phyloP scores from a whole-genome alignment of 202 grass and related monocot species.

The Hordeum pubiflorum region DNA sequence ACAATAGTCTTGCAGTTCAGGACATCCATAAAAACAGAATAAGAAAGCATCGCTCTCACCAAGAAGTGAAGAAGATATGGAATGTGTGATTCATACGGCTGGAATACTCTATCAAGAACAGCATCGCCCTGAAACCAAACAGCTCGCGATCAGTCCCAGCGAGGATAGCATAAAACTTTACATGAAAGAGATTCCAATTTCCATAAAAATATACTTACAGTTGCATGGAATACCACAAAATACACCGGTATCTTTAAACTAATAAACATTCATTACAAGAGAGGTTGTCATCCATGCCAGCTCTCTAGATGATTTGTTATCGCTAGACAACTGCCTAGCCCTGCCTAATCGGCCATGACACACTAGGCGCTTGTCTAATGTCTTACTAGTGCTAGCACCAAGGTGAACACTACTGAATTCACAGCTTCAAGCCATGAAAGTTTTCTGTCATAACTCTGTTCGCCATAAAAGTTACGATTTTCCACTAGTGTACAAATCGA shows the following conservation, averaged over 20 bases:
- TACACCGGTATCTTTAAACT: neutral
- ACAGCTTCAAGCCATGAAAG: constrained; percentile 2
- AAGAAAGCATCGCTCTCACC: constrained; percentile 50
- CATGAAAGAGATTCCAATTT: neutral
- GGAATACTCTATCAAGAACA: constrained; percentile 73
- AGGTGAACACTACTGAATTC: neutral
- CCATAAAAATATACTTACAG: neutral
- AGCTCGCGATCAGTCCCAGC: constrained; percentile 12
- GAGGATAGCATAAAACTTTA: neutral
- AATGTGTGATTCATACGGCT: constrained; percentile 93
- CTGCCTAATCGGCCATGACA: neutral
- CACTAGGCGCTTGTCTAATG: neutral
- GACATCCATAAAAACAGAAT: constrained; percentile 1
- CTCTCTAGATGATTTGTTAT: neutral
- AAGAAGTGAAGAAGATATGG: constrained; percentile 97
- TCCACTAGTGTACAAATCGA: neutral
- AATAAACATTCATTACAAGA: neutral
- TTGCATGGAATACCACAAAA: constrained; percentile 14
- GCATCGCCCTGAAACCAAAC: constrained; percentile 57
- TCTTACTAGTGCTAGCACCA: neutral
- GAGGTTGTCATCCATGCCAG: neutral
- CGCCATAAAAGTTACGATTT: constrained; percentile 6
- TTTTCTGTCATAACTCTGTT: neutral
- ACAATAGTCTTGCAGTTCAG: constrained; percentile 16
- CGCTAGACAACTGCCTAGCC: neutral